Evolutionary conservation across 768 basidiomycete species (phyloP).

Genomic region (Dendrothele bispora): DNA sequence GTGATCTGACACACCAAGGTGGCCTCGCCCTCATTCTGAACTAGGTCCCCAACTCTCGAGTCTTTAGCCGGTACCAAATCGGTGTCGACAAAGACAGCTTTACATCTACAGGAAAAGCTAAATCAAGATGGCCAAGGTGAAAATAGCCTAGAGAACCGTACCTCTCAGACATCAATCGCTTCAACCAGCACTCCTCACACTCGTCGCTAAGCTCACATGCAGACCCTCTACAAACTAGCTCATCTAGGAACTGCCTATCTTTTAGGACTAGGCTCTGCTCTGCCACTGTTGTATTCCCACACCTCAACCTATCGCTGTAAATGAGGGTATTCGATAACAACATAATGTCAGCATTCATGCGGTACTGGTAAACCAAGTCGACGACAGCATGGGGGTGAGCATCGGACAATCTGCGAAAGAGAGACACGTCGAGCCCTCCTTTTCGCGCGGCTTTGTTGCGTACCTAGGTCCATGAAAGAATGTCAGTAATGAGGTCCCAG

Average conservation of each 20-base stretch:
- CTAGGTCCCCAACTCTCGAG: conserved; percentile 80
- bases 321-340: conserved; percentile 83
- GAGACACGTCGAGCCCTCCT: conserved; percentile 85
- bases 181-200: conserved; percentile 75
- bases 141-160: conserved; percentile 29
- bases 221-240: conserved; percentile 38
- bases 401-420: conserved; percentile 87
- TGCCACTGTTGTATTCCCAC: conserved; percentile 76
- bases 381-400: conserved; percentile 85
- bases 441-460: conserved; percentile 75
- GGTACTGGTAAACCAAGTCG: conserved; percentile 86
- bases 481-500: background rate
- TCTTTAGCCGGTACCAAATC: conserved; percentile 79
- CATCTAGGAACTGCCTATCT: conserved; percentile 38
- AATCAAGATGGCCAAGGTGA: background rate
- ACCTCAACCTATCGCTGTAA: conserved; percentile 73
- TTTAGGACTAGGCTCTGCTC: conserved; percentile 56
- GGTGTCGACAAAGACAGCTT: conserved; percentile 93
- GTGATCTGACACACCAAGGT: conserved; percentile 64
- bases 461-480: conserved; percentile 49
- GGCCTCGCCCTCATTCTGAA: conserved; percentile 88
- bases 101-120: conserved; percentile 52
- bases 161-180: conserved; percentile 62
- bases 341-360: conserved; percentile 99
- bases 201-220: conserved; percentile 30